Evolutionary conservation across 129 eudicot genomes (phyloP).

Genomic region (Arctium minus): DNA sequence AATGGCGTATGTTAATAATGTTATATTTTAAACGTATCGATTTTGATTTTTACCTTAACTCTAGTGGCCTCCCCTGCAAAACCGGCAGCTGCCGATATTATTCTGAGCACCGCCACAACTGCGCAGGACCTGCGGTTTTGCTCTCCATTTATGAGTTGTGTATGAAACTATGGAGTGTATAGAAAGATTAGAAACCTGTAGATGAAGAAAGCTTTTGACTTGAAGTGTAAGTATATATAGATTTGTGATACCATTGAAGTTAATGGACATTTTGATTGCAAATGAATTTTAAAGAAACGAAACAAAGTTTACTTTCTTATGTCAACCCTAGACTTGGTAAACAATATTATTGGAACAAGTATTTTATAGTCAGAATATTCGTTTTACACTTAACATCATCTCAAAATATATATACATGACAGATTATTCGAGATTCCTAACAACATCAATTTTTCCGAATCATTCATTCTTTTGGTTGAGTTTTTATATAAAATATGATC

Average conservation of each 20-base stretch:
- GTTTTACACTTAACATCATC: too few species aligned
- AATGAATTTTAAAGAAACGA: background rate
- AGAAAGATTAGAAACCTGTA: background rate
- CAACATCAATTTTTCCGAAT: too few species aligned
- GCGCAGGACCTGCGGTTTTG: conserved; percentile 5
- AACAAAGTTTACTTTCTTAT: conserved; percentile 9
- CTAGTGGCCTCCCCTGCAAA: conserved; percentile 23
- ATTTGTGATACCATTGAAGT: background rate
- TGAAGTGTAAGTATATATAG: conserved; percentile 9
- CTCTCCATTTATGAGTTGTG: conserved; percentile 20
- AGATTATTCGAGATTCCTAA: too few species aligned
- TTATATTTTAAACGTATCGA: background rate
- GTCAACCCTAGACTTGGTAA: background rate
- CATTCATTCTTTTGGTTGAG: too few species aligned
- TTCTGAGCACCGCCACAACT: conserved; percentile 21
- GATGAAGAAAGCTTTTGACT: conserved; percentile 12
- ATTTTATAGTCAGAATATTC: background rate
- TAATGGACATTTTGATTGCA: background rate
- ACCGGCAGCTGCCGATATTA: conserved; percentile 24
- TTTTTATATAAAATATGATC: too few species aligned
- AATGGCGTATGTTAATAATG: background rate
- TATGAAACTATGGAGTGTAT: conserved; percentile 1
- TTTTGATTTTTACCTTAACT: conserved; percentile 21
- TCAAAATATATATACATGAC: too few species aligned
- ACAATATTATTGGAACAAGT: background rate